These are phyloP conservation scores for Mycena crocata DNA, from an alignment of 768 basidiomycete genomes.

Conservation along the genomic window DNA sequence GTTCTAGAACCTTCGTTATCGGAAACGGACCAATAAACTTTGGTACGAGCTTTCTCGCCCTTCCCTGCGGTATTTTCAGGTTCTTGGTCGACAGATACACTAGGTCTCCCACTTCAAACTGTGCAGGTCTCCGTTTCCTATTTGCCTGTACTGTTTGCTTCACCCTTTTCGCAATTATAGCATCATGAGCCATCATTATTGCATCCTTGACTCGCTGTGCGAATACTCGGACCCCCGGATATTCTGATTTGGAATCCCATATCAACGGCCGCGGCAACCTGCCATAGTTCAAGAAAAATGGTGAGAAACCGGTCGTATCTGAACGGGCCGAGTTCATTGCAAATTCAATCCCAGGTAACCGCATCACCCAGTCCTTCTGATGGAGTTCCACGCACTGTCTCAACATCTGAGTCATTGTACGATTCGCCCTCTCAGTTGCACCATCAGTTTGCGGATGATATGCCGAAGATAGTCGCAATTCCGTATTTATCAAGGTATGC, in stretches of 20 bases:
- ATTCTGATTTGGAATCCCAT: conserved; percentile 21
- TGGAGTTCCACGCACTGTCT: conserved; percentile 31
- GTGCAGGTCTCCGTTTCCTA: conserved; percentile 19
- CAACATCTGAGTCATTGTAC: conserved; percentile 38
- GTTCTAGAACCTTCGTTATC: conserved; percentile 20
- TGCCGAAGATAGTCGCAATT: conserved; percentile 18
- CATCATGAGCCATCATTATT: conserved; percentile 41
- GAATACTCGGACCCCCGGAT: conserved; percentile 21
- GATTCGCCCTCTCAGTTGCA: conserved; percentile 33
- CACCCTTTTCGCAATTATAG: conserved; percentile 39
- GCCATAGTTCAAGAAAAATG: conserved; percentile 41
- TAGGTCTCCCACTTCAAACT: conserved; percentile 40
- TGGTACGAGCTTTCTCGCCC: conserved; percentile 47
- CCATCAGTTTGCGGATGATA: conserved; percentile 52
- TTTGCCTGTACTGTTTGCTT: conserved; percentile 41
- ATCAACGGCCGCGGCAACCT: conserved; percentile 36
- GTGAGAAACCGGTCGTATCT: conserved; percentile 38
- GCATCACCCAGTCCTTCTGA: conserved; percentile 40
- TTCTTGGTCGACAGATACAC: conserved; percentile 38
- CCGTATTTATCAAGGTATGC: conserved; percentile 4
- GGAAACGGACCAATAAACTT: conserved; percentile 39
- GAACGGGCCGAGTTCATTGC: conserved; percentile 34
- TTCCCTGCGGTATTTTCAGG: conserved; percentile 37
- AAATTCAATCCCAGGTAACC: conserved; percentile 37
- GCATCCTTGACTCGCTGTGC: conserved; percentile 29